Conservation (phyloP, 139 green algal species). For the Penium margaritaceum region DNA sequence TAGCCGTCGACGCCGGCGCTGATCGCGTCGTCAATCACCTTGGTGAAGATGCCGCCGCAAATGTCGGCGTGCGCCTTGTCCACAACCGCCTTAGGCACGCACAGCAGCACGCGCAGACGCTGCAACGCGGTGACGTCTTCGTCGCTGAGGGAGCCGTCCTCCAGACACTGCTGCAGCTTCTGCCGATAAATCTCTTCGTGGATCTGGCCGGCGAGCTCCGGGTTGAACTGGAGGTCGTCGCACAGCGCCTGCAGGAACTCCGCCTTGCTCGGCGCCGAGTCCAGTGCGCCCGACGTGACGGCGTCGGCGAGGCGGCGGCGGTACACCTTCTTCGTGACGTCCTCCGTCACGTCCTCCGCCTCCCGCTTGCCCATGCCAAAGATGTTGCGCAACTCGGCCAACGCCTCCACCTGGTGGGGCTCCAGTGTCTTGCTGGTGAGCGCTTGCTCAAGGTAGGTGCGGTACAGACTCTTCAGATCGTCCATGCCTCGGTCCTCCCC, state of each 20-base stretch:
- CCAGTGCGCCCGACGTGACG: constrained; percentile 48
- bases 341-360: constrained; percentile 54
- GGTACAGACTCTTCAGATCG: constrained; percentile 51
- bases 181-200: constrained; percentile 71
- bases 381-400: constrained; percentile 59
- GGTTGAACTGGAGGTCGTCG: constrained; percentile 62
- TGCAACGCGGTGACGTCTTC: constrained; percentile 67
- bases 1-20: constrained; percentile 60
- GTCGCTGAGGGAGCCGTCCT: constrained; percentile 62
- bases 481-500: constrained; percentile 45
- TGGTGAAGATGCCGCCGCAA: constrained; percentile 59
- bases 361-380: constrained; percentile 74
- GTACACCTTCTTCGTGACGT: constrained; percentile 66
- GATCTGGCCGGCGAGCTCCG: constrained; percentile 69
- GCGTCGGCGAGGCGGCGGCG: constrained; percentile 41
- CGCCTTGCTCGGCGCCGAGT: constrained; percentile 53
- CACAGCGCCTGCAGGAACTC: constrained; percentile 71
- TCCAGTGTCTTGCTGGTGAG: constrained; percentile 31
- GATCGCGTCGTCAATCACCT: constrained; percentile 54
- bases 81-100: constrained; percentile 62
- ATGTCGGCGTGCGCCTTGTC: constrained; percentile 55
- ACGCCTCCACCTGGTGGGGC: constrained; percentile 29
- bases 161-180: constrained; percentile 63
- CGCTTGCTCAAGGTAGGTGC: constrained; percentile 62
- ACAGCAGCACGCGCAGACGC: constrained; percentile 74